Evolutionary conservation across 345 rosid species (phyloP), one percentile per base, ranked within the genome.

Genomic region (Pistacia integerrima): DNA sequence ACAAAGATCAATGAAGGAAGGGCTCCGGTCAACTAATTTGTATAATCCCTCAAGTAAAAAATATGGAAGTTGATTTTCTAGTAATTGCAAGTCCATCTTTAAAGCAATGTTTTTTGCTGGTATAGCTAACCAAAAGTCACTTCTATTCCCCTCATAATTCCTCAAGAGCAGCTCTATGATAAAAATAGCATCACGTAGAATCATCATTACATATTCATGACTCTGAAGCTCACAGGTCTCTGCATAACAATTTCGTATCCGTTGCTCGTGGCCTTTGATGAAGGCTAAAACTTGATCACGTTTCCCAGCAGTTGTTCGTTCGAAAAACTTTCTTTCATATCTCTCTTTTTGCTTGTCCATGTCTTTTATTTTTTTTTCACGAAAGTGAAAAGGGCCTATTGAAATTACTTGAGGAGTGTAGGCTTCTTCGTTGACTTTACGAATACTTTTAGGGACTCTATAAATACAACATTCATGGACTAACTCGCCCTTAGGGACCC

Each of bases 221-320:
- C 4, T 20, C 1, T 0, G 1, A 22, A 20, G 14, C 0, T 1
- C 3, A 0, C 16, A 0, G 2, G 14, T 0, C 0, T 59, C 36
- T 59, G 25, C 28, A 25, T 59, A 59, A 20, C 63, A 59, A 0
- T 25, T 3, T 1, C 35, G 63, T 1, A 59, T 59, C 1, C 0
- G 5, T 59, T 59, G 35, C 14, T 20, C 64, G 33, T 20, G 1
- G 1, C 0, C 1, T 3, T 11, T 0, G 11, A 22, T 0, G 33
- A 59, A 59, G 64, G 0, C 5, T 11, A 20, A 5, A 0, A 59
- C 0, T 25, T 20, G 25, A 22, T 22, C 35, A 59, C 11, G 2
- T 59, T 33, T 59, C 64, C 3, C 0, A 22, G 22, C 0, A 5
- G 4, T 0, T n/a, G 64, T 59, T 25, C 64, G 35, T 3, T 59